Base-by-base conservation (phyloP, 225 moss, liverwort and hornwort genomes). In the Bryum argenteum region DNA sequence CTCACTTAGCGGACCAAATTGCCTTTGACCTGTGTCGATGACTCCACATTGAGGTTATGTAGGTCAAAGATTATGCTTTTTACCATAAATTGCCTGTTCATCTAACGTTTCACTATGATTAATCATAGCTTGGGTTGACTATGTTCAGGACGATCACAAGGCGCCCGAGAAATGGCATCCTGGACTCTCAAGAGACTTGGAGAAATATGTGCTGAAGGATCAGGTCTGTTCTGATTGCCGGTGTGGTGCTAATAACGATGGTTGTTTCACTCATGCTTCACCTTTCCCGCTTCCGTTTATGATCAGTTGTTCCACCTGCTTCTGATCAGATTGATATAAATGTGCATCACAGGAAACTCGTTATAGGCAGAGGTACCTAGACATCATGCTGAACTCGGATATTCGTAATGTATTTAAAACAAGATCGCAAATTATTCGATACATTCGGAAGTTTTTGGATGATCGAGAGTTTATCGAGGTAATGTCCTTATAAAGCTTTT, bases 381-480 rank as follows among this genome's bases (percentile, higher is more conserved):
- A 94, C 54, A 84, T 97, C 20, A 90, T 97, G 81, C 74, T 92
- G 50, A 94, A 94, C 72, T 73, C 91, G 20, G 91, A 97, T 76
- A 90, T 97, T 44, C 85, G 91, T 26, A 75, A 86, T 23, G 87
- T 97, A 37, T 92, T 97, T 69, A 97, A 90, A 71, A 92, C 96
- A 37, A 89, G 96, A 71, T 90, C 94, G 11, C 86, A 80, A 67
- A 78, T 97, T 54, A 97, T 97, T 78, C 83, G 81, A 44, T 97
- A 89, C 59, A 22, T 97, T 12, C 83, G 90, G 40, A 66, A 64
- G 20, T 92, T 88, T 80, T 71, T 97, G 51, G 89, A 97, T 61
- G 84, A 90, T 1, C 79, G 85, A 54, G 80, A 88, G 8, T 97
- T 97, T 71, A 79, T 97, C 38, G 94, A 97, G 94, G 96, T 95